Percentiles rank a stretch among this genome's conserved stretches.
Conservation (phyloP, 345 rosid genomes). For the Diplotaxis tenuifolia region DNA sequence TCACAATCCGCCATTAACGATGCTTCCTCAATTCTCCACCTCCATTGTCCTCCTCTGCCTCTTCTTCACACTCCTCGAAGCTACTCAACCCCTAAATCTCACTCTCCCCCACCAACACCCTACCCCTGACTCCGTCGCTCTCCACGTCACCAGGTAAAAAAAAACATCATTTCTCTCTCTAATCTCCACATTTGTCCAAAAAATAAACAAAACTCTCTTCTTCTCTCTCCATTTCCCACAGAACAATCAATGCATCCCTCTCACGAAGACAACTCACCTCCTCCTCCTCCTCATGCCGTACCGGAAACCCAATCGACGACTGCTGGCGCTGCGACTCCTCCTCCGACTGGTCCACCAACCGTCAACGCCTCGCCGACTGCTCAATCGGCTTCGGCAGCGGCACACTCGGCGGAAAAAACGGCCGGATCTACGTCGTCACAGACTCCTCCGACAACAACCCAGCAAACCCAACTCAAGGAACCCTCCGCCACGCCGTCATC, state of each 20-base stretch:
- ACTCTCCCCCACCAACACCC: conserved; percentile 69
- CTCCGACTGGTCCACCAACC: conserved; percentile 55
- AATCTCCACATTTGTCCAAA: conserved; percentile 9
- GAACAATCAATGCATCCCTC: conserved; percentile 41
- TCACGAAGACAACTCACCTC: conserved; percentile 40
- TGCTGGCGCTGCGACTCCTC: conserved; percentile 62
- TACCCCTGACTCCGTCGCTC: conserved; percentile 54
- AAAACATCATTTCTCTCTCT: background rate
- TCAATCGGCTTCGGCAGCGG: conserved; percentile 66
- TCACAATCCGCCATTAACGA: conserved; percentile 36
- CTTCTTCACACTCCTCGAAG: conserved; percentile 17
- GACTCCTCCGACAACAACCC: conserved; percentile 81
- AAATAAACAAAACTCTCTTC: background rate
- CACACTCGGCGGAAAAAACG: conserved; percentile 67
- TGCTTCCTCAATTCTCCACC: conserved; percentile 38
- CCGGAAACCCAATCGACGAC: conserved; percentile 79
- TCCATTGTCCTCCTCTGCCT: conserved; percentile 41
- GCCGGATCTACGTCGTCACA: conserved; percentile 73
- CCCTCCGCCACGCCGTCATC: conserved; percentile 71
- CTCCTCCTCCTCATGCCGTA: conserved; percentile 38
- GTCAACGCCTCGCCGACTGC: conserved; percentile 64
- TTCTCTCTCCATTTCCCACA: conserved; percentile 15
- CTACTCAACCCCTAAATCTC: conserved; percentile 28
- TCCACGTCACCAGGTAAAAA: conserved; percentile 50
- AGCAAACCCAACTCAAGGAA: conserved; percentile 66